Evolutionary conservation across 1,139 yeast genomes (phyloP).

Genomic region (Pichia sp.): DNA sequence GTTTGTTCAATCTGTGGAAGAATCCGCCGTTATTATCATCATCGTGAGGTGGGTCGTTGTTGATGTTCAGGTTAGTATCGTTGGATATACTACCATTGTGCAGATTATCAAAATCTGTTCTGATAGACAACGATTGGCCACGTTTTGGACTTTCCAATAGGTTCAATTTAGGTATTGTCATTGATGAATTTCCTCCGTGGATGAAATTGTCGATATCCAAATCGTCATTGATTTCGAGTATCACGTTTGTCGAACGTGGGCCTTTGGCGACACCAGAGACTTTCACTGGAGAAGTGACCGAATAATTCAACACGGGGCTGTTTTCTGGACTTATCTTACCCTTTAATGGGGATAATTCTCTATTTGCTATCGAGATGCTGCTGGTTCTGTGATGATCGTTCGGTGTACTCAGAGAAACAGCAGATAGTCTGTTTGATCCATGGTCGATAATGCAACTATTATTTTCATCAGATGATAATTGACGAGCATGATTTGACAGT

Average conservation of each 20-base stretch:
- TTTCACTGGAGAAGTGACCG: conserved; percentile 12
- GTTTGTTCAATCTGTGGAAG: conserved; percentile 4
- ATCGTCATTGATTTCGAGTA: conserved; percentile 5
- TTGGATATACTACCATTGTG: too few relatives aligned
- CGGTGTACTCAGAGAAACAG: too few relatives aligned
- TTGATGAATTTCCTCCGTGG: not conserved
- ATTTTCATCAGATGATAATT: conserved; percentile 5
- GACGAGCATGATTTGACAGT: conserved; percentile 12
- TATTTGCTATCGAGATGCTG: not conserved
- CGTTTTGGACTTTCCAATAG: not conserved
- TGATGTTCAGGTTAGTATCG: too few relatives aligned
- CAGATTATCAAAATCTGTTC: not conserved
- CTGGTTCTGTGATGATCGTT: not conserved
- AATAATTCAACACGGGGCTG: not conserved
- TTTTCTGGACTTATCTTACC: conserved; percentile 11
- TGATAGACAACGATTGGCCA: not conserved
- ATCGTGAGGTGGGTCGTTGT: too few relatives aligned
- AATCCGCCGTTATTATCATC: conserved; percentile 1
- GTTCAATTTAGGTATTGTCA: not conserved
- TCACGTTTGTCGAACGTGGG: conserved; percentile 5
- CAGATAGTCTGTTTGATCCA: not conserved
- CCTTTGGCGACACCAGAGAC: conserved; percentile 16
- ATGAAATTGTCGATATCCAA: conserved; percentile 3
- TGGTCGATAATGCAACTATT: not conserved
- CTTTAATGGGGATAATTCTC: conserved; percentile 2